Evolutionary conservation across 2,329 filamentous ascomycete species (phyloP), one percentile per base, ranked within the genome.

Genomic region (Claviceps africana): DNA sequence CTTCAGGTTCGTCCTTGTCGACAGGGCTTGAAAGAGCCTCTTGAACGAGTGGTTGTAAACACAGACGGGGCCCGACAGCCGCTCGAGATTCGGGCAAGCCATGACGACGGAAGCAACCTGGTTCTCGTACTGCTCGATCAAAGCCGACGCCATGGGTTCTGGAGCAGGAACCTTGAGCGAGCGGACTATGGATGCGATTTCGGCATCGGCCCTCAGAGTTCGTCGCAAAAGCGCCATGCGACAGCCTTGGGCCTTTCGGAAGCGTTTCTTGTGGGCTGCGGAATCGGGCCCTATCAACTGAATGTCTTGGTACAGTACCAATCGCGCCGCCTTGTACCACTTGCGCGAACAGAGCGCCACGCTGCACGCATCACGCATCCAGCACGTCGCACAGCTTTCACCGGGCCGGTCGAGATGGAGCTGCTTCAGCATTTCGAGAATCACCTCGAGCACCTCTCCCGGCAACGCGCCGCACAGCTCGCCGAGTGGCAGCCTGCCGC

Each of bases 71-170:
- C 80, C 79, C 11, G 72, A 65, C 7, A 84, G 65, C 48, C 72
- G 70, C 64, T 84, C 80, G 11, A 85, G 67, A 56, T 83, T 83
- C 2, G 81, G 81, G 53, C 80, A 84, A 0, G 78, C 75, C 79
- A 82, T 81, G 53, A 84, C 70, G 25, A 84, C 64, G 5, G 80
- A 75, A 0, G 80, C 79, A 1, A 82, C 70, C 3, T 79, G 62
- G 56, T 81, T 73, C 54, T 79, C 71, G 59, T 83, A 83, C 46
- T 74, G 69, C 37, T 74, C 72, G 19, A 65, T 48, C 11, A 67
- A 58, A n/a, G 69, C 62, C 13, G 35, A 7, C 64, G 0, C 70
- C 69, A 33, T 9, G 11, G 71, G 56, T 6, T 73, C 70, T 0
- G 77, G 78, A 1, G 57, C 55, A 2, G 67, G 67, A 1, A 82